These are phyloP conservation scores for Diaporthe eres DNA, from an alignment of 2,329 filamentous ascomycete species.

Conservation along the genomic window DNA sequence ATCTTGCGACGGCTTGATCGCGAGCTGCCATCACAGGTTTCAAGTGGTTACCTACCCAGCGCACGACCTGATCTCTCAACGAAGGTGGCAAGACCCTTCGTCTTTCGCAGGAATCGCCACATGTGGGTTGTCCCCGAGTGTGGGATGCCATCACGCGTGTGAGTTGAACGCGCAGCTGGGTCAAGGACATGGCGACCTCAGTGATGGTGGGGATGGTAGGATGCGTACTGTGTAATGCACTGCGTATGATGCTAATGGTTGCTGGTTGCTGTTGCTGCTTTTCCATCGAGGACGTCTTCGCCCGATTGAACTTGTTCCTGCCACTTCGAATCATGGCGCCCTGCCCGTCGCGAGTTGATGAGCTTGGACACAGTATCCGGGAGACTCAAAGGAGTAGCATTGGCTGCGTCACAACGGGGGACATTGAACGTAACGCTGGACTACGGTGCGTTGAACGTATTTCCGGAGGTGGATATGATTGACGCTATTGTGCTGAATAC, in stretches of 20 bases:
- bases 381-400: not conserved
- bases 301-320: not conserved
- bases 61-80: not conserved
- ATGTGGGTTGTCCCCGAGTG: not conserved
- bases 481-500: not conserved
- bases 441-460: not conserved
- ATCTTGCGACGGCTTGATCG: not conserved
- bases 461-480: not conserved
- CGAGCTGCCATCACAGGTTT: not conserved
- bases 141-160: not conserved
- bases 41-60: not conserved
- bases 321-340: not conserved
- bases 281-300: not conserved
- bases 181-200: conserved; percentile 14
- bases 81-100: not conserved
- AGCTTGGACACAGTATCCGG: not conserved
- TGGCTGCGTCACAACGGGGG: not conserved
- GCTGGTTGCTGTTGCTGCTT: not conserved
- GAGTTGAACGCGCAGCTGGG: not conserved
- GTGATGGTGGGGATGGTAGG: not conserved
- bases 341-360: not conserved
- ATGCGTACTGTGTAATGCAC: not conserved
- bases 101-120: conserved; percentile 2
- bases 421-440: not conserved
- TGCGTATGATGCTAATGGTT: not conserved